A percentile compares a stretch with the other conserved stretches of the same genome.
phyloP scores from a whole-genome alignment of 805 yeast species.

The Ogataea thermomethanolica region DNA sequence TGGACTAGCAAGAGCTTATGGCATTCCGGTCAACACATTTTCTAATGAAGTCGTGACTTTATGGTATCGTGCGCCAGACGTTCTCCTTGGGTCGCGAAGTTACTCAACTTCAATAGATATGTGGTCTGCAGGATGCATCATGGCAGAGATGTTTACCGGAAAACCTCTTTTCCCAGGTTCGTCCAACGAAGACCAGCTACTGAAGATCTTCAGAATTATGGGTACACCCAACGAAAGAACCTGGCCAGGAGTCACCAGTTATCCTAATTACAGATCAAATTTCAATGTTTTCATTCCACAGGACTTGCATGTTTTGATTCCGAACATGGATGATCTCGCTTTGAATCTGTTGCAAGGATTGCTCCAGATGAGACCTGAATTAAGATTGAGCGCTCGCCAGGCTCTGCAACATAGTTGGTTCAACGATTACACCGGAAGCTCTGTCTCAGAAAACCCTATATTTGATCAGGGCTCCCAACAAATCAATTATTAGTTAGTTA shows the following conservation, averaged over 20 bases:
- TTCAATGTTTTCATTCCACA: constrained; percentile 88
- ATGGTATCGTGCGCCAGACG: constrained; percentile 99
- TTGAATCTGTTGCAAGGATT: constrained; percentile 59
- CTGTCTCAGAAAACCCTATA: constrained; percentile 14
- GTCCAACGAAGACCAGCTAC: constrained; percentile 91
- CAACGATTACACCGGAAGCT: constrained; percentile 52
- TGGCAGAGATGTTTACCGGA: constrained; percentile 98
- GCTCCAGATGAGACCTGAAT: constrained; percentile 60
- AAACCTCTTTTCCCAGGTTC: constrained; percentile 95
- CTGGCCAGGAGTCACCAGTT: constrained; percentile 94
- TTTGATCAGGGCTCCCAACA: constrained; percentile 13
- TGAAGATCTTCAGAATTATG: constrained; percentile 86
- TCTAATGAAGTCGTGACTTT: constrained; percentile 96
- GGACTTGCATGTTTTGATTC: constrained; percentile 67
- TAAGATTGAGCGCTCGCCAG: constrained; percentile 57
- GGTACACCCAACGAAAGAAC: constrained; percentile 95
- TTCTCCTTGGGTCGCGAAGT: constrained; percentile 87
- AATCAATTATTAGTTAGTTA: constrained; percentile 5
- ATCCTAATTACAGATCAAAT: constrained; percentile 81
- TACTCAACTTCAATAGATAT: constrained; percentile 96
- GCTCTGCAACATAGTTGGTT: constrained; percentile 77
- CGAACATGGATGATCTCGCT: constrained; percentile 67
- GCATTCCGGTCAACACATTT: constrained; percentile 95
- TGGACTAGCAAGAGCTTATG: constrained; percentile 96
- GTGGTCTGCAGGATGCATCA: constrained; percentile 98